Conservation (phyloP, 805 yeast genomes). For the Groenewaldozyma tartarivorans region DNA sequence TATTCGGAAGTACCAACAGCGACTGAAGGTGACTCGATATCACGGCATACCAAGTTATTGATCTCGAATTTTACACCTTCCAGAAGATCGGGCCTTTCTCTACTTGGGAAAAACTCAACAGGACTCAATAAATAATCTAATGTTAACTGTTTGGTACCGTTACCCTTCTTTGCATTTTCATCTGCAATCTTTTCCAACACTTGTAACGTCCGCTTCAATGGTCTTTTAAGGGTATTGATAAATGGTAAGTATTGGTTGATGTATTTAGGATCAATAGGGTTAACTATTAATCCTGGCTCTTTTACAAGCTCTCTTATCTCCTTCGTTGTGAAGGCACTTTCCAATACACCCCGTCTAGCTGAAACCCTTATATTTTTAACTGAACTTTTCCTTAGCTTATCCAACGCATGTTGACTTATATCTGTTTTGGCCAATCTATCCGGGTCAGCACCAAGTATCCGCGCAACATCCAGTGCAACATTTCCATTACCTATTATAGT, state of each 20-base stretch:
- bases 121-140: conserved; percentile 68
- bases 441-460: conserved; percentile 58
- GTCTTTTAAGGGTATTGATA: conserved; percentile 35
- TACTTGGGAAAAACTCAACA: conserved; percentile 32
- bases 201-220: conserved; percentile 55
- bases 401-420: conserved; percentile 52
- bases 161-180: conserved; percentile 18
- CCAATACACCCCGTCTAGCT: conserved; percentile 78
- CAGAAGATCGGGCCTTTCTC: conserved; percentile 30
- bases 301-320: conserved; percentile 81
- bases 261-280: conserved; percentile 36
- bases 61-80: conserved; percentile 40
- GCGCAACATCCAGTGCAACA: conserved; percentile 85
- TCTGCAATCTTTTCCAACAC: conserved; percentile 45
- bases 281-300: conserved; percentile 39
- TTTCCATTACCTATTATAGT: conserved; percentile 94
- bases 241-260: conserved; percentile 21
- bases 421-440: conserved; percentile 62
- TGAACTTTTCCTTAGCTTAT: conserved; percentile 38
- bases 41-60: conserved; percentile 37
- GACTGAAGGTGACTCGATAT: conserved; percentile 26
- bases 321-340: conserved; percentile 81
- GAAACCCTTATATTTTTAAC: conserved; percentile 63
- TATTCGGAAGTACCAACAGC: conserved; percentile 31
- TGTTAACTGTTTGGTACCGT: conserved; percentile 24